Evolutionary conservation across 2,329 filamentous ascomycete genomes (phyloP).

Genomic region (Penicillium freii): DNA sequence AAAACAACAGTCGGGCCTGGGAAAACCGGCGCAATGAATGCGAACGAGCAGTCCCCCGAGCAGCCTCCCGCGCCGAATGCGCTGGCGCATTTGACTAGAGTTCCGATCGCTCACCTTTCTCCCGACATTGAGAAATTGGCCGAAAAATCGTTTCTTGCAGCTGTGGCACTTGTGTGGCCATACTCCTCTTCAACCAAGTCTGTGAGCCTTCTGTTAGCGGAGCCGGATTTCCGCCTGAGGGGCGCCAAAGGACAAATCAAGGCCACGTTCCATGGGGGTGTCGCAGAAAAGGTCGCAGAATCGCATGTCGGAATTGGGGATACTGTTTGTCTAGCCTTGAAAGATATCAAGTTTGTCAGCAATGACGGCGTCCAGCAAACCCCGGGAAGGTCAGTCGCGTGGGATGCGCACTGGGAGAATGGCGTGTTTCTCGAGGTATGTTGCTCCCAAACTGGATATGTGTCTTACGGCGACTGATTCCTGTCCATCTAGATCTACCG

Average conservation of each 20-base stretch:
- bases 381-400: constrained; percentile 57
- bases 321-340: constrained; percentile 65
- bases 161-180: constrained; percentile 86
- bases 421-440: constrained; percentile 39
- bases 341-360: constrained; percentile 64
- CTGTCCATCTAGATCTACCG: constrained; percentile 26
- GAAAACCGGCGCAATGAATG: constrained; percentile 29
- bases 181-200: constrained; percentile 75
- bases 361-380: constrained; percentile 53
- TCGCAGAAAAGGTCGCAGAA: constrained; percentile 67
- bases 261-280: constrained; percentile 68
- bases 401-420: constrained; percentile 53
- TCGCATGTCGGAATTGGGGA: constrained; percentile 75
- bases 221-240: constrained; percentile 79
- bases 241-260: constrained; percentile 76
- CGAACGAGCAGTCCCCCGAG: constrained; percentile 24
- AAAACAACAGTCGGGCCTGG: constrained; percentile 6
- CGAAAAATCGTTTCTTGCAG: constrained; percentile 57
- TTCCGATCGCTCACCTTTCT: constrained; percentile 44
- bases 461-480: constrained; percentile 1
- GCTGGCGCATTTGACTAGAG: constrained; percentile 23
- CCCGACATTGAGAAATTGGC: constrained; percentile 32
- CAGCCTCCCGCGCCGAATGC: constrained; percentile 24
- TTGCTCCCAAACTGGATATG: neutral
- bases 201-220: constrained; percentile 76